Evolutionary conservation across 331 rosid species (phyloP), one percentile per base, ranked within the genome.

Genomic region (Quercus tomentella): DNA sequence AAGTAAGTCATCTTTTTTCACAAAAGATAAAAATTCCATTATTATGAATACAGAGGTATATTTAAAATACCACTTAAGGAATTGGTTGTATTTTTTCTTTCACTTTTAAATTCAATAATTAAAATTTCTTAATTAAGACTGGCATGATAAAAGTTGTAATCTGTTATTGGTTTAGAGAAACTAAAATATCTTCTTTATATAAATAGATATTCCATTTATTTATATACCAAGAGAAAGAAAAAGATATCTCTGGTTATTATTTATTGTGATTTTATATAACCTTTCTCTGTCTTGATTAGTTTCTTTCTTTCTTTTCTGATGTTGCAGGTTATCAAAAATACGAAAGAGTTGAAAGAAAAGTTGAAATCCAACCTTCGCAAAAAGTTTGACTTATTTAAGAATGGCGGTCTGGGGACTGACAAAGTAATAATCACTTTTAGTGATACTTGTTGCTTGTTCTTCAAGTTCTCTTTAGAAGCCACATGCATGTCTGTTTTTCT

Each of bases 261-360:
- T 14, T 49, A 3, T 49, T 49, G 55, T 49, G 55, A 49, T 49
- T 49, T 49, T 2, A 30, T 65, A 17, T 31, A 18, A 3, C 3
- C 33, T 10, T 17, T 16, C 31, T 30, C 7, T 2, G 5, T 58
- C 21, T 74, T 43, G 37, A 28, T 7, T 25, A 16, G 4, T 45
- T 9, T 55, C 23, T 2, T 20, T 18, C 23, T 52, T 18, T 72
- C 54, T 33, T 41, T 55, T 3, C 18, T 3, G 18, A n/a, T 8
- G 21, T n/a, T 76, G 83, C 86, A 89, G 92, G 66, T 84, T 68
- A 12, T 84, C 9, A 75, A 74, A 76, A 87, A 89, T 76, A 87
- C 91, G 2, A 65, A 80, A 73, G 89, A 89, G 1, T 63, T 89
- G 0, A 83, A 78, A 52, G 52, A 78, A 6, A 70, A 73, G 31